phyloP scores from a whole-genome alignment of 2,329 filamentous ascomycete species.

The Fonsecaea pedrosoi region DNA sequence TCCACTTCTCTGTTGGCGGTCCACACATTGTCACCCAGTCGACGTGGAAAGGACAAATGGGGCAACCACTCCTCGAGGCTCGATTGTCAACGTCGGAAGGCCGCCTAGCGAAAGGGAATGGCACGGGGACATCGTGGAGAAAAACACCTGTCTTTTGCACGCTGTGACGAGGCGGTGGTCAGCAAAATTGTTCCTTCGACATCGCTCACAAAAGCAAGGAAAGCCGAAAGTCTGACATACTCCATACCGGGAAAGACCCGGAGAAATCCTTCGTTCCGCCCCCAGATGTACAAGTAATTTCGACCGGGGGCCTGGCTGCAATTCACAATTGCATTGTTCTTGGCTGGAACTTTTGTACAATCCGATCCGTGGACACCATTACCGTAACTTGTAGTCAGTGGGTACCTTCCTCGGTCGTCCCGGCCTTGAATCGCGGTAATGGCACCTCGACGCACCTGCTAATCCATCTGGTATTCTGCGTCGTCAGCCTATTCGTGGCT shows the following conservation, averaged over 20 bases:
- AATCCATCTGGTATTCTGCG: no score
- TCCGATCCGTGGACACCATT: background rate
- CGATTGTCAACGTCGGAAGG: background rate
- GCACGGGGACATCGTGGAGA: background rate
- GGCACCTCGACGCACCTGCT: no score
- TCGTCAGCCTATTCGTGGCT: background rate
- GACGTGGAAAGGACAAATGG: background rate
- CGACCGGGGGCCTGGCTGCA: background rate
- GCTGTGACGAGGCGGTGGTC: background rate
- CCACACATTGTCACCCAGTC: background rate
- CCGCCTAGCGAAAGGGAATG: background rate
- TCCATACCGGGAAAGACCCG: background rate
- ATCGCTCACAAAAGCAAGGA: background rate
- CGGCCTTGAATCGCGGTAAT: background rate
- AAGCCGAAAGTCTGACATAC: slow-evolving; percentile 7
- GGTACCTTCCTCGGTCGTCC: background rate
- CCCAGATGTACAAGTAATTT: background rate
- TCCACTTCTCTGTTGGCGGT: background rate
- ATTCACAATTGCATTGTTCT: slow-evolving; percentile 3
- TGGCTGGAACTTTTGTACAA: slow-evolving; percentile 8
- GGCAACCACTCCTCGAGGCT: background rate
- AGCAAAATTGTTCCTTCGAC: slow-evolving; percentile 5
- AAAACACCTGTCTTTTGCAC: background rate
- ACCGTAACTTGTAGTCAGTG: background rate
- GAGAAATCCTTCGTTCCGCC: slow-evolving; percentile 1